Percentiles rank a stretch among this genome's conserved stretches.
Evolutionary conservation across 306 rosid species (phyloP).

Genomic region (Urtica urens): DNA sequence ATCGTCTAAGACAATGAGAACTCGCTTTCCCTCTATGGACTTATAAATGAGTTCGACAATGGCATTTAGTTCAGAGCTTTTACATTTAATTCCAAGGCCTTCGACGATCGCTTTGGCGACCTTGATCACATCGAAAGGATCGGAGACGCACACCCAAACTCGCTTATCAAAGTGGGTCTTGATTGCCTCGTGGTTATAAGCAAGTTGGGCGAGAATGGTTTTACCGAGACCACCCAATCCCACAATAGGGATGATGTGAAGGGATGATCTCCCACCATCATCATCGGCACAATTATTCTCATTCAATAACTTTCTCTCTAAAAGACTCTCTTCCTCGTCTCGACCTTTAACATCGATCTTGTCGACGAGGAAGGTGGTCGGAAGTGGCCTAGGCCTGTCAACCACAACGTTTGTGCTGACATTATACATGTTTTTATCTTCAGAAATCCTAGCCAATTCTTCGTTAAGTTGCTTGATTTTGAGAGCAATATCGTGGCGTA

Average conservation of each 20-base stretch:
- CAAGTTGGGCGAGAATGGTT: constrained; percentile 15
- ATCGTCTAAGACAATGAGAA: constrained; percentile 7
- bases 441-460: background rate
- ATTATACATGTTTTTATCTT: too few species aligned
- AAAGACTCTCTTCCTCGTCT: background rate
- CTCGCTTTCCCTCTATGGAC: too few species aligned
- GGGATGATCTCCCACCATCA: too few species aligned
- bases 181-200: constrained; percentile 5
- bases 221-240: constrained; percentile 18
- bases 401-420: too few species aligned
- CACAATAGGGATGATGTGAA: constrained; percentile 10
- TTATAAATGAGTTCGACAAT: too few species aligned
- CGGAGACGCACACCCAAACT: constrained; percentile 17
- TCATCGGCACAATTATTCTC: background rate
- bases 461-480: constrained; percentile 7
- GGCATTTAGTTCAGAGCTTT: too few species aligned
- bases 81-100: background rate
- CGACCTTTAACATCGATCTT: constrained; percentile 2
- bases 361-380: constrained; percentile 10
- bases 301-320: background rate
- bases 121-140: constrained; percentile 10
- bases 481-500: constrained; percentile 1
- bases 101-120: constrained; percentile 8
- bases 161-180: background rate
- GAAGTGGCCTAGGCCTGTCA: too few species aligned